Evolutionary conservation across 208 protist genomes (phyloP), one percentile per base, ranked within the genome.

Genomic region (Leishmania gerbilli): DNA sequence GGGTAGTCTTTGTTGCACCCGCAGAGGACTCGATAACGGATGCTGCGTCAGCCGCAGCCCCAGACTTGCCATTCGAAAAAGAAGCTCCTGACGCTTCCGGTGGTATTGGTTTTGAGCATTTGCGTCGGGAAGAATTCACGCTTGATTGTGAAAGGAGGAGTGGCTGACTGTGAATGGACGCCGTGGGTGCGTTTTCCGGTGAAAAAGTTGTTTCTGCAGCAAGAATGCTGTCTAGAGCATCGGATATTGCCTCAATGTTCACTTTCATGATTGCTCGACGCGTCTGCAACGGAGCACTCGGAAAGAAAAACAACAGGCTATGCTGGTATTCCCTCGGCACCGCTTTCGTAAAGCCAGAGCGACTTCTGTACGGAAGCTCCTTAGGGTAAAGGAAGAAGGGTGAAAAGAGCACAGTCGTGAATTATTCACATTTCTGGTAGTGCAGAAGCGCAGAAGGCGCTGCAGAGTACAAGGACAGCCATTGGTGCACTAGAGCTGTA

Each of bases 221-320:
- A 53, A 90, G 55, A 45, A 90, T 42, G n/a, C 77, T 77, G 49
- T 88, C 79, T 47, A 90, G 71, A 13, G 83, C 80, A 58, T 84
- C 74, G 51, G 81, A 79, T 9, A 83, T 71, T 24, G 87, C 87
- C 67, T 83, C 72, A 8, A 88, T 62, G 68, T 88, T 81, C 19
- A 90, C 62, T 49, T 88, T 77, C 87, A 90, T 90, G 13, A 68
- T 42, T 68, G n/a, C 24, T 45, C 21, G 9, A 53, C 11, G 21
- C 24, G 27, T 71, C 69, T 74, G 27, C 21, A 74, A 37, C 7
- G 15, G 17, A 37, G 37, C 27, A 13, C 7, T 71, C 40, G 7
- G n/a, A 79, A n/a, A 49, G 65, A 79, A 27, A 74, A 83, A 79
- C 53, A 79, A 3, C 68, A 49, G 77, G 7, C 37, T 74, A 56